These are phyloP conservation scores for Solanum medicagineum DNA, from an alignment of 257 asterid genomes.

Conservation along the genomic window DNA sequence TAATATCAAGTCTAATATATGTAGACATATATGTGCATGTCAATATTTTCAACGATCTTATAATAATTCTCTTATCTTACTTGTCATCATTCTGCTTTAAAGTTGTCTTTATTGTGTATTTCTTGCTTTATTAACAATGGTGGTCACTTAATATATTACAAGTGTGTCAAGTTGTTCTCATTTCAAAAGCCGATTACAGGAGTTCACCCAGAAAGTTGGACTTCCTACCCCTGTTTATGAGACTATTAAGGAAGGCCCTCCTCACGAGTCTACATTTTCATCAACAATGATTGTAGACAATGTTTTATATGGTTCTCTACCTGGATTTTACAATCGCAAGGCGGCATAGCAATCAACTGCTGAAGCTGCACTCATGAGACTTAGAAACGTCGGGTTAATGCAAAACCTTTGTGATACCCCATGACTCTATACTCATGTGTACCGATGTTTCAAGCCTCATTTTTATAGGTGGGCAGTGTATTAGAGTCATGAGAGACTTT, in stretches of 20 bases:
- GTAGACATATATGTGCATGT: no score
- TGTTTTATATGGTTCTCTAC: constrained; percentile 70
- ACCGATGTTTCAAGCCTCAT: no score
- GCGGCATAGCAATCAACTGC: constrained; percentile 99
- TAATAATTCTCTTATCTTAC: not conserved
- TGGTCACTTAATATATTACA: constrained; percentile 8
- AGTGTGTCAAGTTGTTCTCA: constrained; percentile 70
- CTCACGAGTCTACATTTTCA: no score
- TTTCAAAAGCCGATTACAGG: constrained; percentile 29
- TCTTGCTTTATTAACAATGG: not conserved
- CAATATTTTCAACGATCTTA: no score
- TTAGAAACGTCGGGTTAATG: constrained; percentile 27
- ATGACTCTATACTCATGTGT: no score
- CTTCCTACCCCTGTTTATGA: no score
- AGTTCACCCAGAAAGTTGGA: no score
- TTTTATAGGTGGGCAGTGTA: no score
- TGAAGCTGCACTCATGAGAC: constrained; percentile 78
- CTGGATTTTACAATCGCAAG: constrained; percentile 84
- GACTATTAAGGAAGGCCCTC: no score
- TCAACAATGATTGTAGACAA: constrained; percentile 41
- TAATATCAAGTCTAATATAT: no score
- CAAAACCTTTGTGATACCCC: not conserved
- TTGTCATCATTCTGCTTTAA: not conserved
- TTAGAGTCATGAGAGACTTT: no score
- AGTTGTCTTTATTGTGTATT: not conserved